Conservation (phyloP, 2,329 filamentous ascomycete genomes). For the Trichoderma atrobrunneum region DNA sequence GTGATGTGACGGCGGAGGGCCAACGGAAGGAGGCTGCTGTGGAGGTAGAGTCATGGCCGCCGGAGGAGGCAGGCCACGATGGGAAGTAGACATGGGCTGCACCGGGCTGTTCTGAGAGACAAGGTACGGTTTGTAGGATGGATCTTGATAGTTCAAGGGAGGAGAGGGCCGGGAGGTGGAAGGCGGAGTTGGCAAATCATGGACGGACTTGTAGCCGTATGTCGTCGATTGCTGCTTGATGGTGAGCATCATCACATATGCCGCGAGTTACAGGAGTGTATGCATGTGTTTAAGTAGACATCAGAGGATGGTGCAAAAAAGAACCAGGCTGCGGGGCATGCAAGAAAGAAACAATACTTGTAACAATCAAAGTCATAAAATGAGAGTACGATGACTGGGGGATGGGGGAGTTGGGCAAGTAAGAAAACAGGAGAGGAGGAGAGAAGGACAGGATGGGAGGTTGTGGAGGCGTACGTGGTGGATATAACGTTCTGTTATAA, state of each 20-base stretch:
- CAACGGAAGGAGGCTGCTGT: conserved; percentile 37
- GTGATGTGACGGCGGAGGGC: conserved; percentile 29
- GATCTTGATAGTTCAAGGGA: conserved; percentile 50
- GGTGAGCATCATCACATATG: conserved; percentile 56
- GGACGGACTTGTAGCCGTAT: conserved; percentile 59
- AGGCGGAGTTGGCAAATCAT: conserved; percentile 61
- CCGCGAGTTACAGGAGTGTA: conserved; percentile 28
- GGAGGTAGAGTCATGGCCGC: conserved; percentile 61
- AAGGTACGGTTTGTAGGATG: conserved; percentile 40
- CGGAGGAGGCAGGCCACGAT: conserved; percentile 67
- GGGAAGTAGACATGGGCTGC: conserved; percentile 65
- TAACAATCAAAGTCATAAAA: conserved; percentile 13
- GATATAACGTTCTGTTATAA: conserved; percentile 35
- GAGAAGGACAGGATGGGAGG: conserved; percentile 8
- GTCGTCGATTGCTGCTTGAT: conserved; percentile 56
- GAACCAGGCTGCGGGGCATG: conserved; percentile 7
- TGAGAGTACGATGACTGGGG: conserved; percentile 15
- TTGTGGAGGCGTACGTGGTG: conserved; percentile 26
- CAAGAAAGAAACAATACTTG: conserved; percentile 9
- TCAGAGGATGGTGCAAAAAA: conserved; percentile 12
- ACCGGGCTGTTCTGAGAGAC: conserved; percentile 46
- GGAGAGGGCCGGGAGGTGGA: conserved; percentile 54
- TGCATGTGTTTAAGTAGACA: conserved; percentile 27
- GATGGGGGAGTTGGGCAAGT: conserved; percentile 9
- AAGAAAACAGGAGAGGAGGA: conserved; percentile 10